Evolutionary conservation across 805 yeast species (phyloP), one percentile per base, ranked within the genome.

Genomic region (Wickerhamiella australiensis): DNA sequence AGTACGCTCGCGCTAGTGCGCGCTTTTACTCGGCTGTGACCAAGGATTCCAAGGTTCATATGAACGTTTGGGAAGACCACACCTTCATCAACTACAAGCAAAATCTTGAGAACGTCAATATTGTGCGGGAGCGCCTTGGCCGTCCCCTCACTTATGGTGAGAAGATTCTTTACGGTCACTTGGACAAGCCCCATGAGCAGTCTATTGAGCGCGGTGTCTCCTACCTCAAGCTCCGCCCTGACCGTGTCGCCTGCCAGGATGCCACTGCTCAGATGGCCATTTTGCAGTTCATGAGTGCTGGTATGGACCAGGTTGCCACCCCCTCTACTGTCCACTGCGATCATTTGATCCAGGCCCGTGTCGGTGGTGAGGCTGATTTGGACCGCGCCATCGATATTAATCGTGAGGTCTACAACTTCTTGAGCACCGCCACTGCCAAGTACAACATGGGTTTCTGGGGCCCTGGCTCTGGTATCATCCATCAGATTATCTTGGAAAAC

Each of bases 201-300:
- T 80, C 82, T 56, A 78, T 83, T 59, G 77, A 71, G 68, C 82
- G 97, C 68, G 96, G 97, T 65, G 77, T 79, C 51, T 82, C 92
- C 46, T 90, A 90, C 72, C 76, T 88, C 69, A 90, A 90, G 72
- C 77, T 90, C 66, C 82, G 94, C 71, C 97, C 97, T 50, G 97
- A 88, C 69, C 80, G 97, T 69, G 96, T 90, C 54, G 96, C 96
- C 46, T 87, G 95, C 83, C 97, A 88, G 75, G 97, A 88, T 74
- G 97, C 97, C 52, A 86, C 96, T 52, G 96, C 96, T 52, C 97
- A 88, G 74, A 88, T 88, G 97, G 96, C 96, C 51, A 77, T 88
- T 59, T 74, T 88, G 64, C 97, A 88, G 74, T 88, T 88, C 69
- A 87, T 87, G 94, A 83, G 95, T 54, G 94, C 95, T 60, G 95